These are phyloP conservation scores for Kwoniella shivajii DNA, from an alignment of 1,284 basidiomycete genomes.

Conservation along the genomic window DNA sequence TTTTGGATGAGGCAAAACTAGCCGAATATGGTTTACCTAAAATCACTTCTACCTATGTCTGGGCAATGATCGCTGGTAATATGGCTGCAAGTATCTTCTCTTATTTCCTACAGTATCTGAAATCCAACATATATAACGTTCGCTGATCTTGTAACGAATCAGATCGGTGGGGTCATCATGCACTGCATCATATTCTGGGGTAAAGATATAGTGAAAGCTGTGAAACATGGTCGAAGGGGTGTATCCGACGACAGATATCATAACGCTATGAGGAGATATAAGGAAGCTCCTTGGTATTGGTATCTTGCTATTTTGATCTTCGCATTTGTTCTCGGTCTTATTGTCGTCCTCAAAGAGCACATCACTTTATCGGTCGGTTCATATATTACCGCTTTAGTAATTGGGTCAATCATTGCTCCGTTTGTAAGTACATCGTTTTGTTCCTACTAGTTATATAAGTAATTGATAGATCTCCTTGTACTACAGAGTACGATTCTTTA, in stretches of 20 bases:
- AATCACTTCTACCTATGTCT: conserved; percentile 59
- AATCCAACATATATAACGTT: background rate
- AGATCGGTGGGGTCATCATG: conserved; percentile 64
- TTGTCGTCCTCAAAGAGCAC: conserved; percentile 27
- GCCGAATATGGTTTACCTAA: conserved; percentile 34
- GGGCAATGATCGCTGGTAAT: conserved; percentile 58
- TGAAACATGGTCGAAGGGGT: conserved; percentile 58
- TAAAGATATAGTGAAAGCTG: conserved; percentile 51
- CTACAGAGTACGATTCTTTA: conserved; percentile 23
- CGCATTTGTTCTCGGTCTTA: conserved; percentile 27
- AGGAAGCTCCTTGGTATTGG: conserved; percentile 42
- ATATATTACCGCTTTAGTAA: conserved; percentile 25
- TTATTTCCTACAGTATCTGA: background rate
- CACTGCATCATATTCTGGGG: conserved; percentile 56
- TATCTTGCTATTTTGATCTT: conserved; percentile 26
- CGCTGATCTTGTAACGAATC: background rate
- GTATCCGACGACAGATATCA: conserved; percentile 64
- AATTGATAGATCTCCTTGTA: background rate
- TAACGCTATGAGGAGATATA: conserved; percentile 40
- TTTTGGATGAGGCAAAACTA: conserved; percentile 31
- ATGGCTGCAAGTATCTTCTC: conserved; percentile 23
- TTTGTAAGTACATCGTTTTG: conserved; percentile 17
- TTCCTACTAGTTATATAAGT: no score
- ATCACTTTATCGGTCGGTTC: conserved; percentile 27
- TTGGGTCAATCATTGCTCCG: conserved; percentile 28